phyloP scores from a whole-genome alignment of 345 rosid species.

The Excoecaria agallocha region DNA sequence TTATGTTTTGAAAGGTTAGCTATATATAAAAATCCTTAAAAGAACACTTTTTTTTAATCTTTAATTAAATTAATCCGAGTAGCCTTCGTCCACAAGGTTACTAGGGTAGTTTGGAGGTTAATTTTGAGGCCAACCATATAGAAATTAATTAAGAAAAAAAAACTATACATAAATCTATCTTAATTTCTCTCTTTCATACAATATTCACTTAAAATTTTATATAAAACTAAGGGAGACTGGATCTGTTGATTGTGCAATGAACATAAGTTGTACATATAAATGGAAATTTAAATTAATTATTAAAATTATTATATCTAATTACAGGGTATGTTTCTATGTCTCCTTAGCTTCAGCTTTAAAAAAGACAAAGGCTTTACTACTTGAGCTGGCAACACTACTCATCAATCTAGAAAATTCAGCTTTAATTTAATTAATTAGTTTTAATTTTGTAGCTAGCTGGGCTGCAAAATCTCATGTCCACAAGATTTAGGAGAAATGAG shows the following conservation, averaged over 20 bases:
- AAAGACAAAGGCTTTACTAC: neutral
- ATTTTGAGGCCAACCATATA: neutral
- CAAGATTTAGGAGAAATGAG: conserved; percentile 4
- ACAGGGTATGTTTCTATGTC: neutral
- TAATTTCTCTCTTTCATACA: conserved; percentile 5
- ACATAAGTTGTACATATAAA: conserved; percentile 10
- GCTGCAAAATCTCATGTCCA: conserved; percentile 6
- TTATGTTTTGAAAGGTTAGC: conserved; percentile 6
- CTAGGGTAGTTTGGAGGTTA: conserved; percentile 19
- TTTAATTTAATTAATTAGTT: neutral
- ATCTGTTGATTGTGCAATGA: conserved; percentile 33
- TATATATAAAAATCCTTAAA: neutral
- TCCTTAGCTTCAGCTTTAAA: neutral
- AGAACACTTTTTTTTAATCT: conserved; percentile 6
- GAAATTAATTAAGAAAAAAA: neutral
- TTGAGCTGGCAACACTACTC: conserved; percentile 24
- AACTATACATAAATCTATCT: neutral
- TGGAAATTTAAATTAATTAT: neutral
- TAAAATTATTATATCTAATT: neutral
- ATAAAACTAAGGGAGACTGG: neutral
- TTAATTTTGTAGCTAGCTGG: neutral
- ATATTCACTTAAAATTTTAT: conserved; percentile 26
- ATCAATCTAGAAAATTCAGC: neutral
- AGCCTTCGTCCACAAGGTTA: conserved; percentile 20
- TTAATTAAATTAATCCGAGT: conserved; percentile 4